Evolutionary conservation across 306 rosid genomes (phyloP).

Genomic region (Vigna hirtella): DNA sequence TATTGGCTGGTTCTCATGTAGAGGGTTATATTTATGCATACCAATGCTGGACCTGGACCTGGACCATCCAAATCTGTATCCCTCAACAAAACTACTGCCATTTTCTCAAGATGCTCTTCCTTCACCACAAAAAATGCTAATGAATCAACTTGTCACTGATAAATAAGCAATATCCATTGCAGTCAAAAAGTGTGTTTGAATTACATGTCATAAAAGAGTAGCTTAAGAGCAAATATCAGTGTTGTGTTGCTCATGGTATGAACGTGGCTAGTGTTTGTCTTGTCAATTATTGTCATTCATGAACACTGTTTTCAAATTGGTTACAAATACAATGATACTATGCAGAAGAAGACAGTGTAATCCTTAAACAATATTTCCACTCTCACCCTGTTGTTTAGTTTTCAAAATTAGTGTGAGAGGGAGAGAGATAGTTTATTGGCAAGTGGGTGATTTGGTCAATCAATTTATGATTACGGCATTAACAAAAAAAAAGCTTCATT

Average conservation of each 20-base stretch:
- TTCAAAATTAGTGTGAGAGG: conserved; percentile 19
- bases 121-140: conserved; percentile 41
- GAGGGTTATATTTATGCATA: conserved; percentile 24
- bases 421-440: conserved; percentile 28
- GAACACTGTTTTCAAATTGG: conserved; percentile 13
- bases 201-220: conserved; percentile 29
- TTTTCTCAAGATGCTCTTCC: conserved; percentile 47
- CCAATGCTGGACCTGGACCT: neutral
- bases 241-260: conserved; percentile 10
- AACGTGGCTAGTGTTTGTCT: conserved; percentile 51
- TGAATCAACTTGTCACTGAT: conserved; percentile 45
- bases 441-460: conserved; percentile 38
- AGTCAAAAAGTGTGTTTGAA: conserved; percentile 51
- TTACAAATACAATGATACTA: neutral
- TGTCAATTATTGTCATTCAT: conserved; percentile 40
- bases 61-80: conserved; percentile 15
- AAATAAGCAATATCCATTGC: conserved; percentile 19
- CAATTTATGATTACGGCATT: conserved; percentile 31
- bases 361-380: conserved; percentile 38
- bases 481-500: conserved; percentile 2
- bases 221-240: neutral
- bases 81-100: conserved; percentile 17
- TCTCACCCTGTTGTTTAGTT: conserved; percentile 15
- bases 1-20: conserved; percentile 62
- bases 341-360: conserved; percentile 41